phyloP scores from a whole-genome alignment of 371 early-diverging fungal genomes.

The Capniomyces stellatus region DNA sequence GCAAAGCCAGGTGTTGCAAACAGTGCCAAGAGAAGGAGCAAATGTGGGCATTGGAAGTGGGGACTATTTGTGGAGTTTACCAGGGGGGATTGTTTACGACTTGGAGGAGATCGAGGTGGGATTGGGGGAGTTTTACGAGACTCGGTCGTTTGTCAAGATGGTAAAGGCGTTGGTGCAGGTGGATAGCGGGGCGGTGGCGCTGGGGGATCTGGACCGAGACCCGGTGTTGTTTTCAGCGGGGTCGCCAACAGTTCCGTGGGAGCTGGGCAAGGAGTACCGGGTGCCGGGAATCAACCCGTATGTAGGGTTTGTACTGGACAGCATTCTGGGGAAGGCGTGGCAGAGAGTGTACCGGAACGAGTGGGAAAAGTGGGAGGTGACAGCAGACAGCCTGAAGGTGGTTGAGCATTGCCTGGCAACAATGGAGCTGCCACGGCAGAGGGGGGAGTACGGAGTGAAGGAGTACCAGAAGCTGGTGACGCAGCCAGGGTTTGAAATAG shows the following conservation, averaged over 20 bases:
- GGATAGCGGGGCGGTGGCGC: conserved; percentile 8
- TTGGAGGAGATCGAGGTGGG: too few relatives aligned
- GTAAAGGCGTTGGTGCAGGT: conserved; percentile 51
- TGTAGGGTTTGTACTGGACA: conserved; percentile 57
- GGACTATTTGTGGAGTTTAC: conserved; percentile 4
- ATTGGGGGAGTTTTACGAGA: conserved; percentile 74
- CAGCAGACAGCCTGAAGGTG: conserved; percentile 48
- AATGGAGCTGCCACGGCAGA: conserved; percentile 33
- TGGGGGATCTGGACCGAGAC: conserved; percentile 19
- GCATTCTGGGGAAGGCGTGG: conserved; percentile 51
- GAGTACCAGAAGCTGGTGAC: conserved; percentile 22
- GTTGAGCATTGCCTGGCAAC: conserved; percentile 61
- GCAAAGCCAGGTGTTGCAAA: conserved; percentile 43
- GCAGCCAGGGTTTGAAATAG: conserved; percentile 77
- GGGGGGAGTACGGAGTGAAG: conserved; percentile 1
- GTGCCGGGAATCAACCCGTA: conserved; percentile 62
- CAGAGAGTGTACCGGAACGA: conserved; percentile 43
- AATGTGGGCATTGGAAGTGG: conserved; percentile 5
- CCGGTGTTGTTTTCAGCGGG: conserved; percentile 23
- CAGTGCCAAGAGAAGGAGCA: conserved; percentile 4
- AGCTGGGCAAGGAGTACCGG: conserved; percentile 40
- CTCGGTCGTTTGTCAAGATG: conserved; percentile 56
- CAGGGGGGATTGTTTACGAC: conserved; percentile 46
- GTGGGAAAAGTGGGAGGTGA: conserved; percentile 59
- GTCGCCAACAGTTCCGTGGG: conserved; percentile 33